These are phyloP conservation scores for Saprolegnia parasitica DNA, from an alignment of 352 stramenopile species.

Conservation along the genomic window DNA sequence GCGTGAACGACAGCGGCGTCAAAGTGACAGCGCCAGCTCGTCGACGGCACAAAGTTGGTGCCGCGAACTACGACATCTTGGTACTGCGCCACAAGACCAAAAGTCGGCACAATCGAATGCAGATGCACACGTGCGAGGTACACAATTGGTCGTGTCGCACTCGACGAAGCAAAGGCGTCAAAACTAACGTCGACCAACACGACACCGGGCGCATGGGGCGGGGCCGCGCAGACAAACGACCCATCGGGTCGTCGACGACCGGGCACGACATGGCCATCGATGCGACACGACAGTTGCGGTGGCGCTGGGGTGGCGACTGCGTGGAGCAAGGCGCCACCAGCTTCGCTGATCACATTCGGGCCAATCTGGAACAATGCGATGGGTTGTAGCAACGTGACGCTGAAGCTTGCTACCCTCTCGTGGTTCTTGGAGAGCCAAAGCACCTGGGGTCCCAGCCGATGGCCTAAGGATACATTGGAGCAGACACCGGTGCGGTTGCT, in stretches of 20 bases:
- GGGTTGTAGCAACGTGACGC: not conserved
- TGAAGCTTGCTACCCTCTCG: not conserved
- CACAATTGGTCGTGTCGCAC: not conserved
- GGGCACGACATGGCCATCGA: not conserved
- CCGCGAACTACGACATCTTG: constrained; percentile 17
- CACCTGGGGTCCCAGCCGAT: not conserved
- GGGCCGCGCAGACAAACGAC: not conserved
- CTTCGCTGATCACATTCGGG: not conserved
- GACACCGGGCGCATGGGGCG: not conserved
- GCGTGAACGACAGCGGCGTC: not conserved
- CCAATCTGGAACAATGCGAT: not conserved
- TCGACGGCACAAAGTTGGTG: constrained; percentile 8
- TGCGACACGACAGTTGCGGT: constrained; percentile 6
- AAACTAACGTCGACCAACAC: not conserved
- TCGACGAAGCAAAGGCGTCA: constrained; percentile 2
- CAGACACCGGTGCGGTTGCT: not conserved
- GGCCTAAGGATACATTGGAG: not conserved
- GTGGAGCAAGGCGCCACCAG: constrained; percentile 3
- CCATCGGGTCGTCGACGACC: not conserved
- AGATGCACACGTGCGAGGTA: constrained; percentile 11
- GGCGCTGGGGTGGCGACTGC: not conserved
- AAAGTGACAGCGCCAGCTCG: constrained; percentile 8
- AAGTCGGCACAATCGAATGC: constrained; percentile 1
- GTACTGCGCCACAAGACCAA: not conserved
- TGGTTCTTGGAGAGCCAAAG: not conserved